Percentiles rank a stretch among this genome's conserved stretches.
Evolutionary conservation across 495 filamentous ascomycete species (phyloP).

Genomic region (Cercophora scortea): DNA sequence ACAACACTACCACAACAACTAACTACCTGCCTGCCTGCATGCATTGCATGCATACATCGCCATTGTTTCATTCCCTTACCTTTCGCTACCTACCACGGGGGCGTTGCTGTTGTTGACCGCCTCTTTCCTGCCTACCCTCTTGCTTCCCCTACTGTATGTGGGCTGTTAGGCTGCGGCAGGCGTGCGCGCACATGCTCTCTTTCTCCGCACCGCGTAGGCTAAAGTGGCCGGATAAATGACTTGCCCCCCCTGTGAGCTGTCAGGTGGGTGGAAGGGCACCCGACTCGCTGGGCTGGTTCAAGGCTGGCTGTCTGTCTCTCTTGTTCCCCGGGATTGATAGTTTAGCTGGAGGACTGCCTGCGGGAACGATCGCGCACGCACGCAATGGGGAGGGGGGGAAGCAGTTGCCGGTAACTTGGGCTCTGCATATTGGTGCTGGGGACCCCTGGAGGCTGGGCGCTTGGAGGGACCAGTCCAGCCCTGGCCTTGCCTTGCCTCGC

Average conservation of each 20-base stretch:
- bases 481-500: too few relatives aligned
- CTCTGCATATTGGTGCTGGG: too few relatives aligned
- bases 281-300: not conserved
- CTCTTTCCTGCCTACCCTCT: not conserved
- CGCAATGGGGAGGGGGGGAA: too few relatives aligned
- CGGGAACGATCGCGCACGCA: not conserved
- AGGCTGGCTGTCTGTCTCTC: not conserved
- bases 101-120: too few relatives aligned
- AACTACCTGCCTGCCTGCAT: too few relatives aligned
- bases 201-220: conserved; percentile 11
- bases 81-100: too few relatives aligned
- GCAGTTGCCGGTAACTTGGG: too few relatives aligned
- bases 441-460: too few relatives aligned
- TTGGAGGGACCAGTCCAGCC: too few relatives aligned
- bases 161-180: not conserved
- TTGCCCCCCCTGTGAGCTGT: not conserved
- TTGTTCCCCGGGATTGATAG: not conserved
- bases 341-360: not conserved
- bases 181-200: not conserved
- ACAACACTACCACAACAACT: too few relatives aligned
- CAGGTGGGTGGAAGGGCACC: conserved; percentile 1
- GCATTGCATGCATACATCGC: too few relatives aligned
- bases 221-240: conserved; percentile 16
- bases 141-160: not conserved
- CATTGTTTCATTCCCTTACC: too few relatives aligned